A percentile compares a stretch with the other conserved stretches of the same genome.
These are phyloP conservation scores for Crucihimalaya himalaica DNA, from an alignment of 345 rosid genomes.

Conservation along the genomic window DNA sequence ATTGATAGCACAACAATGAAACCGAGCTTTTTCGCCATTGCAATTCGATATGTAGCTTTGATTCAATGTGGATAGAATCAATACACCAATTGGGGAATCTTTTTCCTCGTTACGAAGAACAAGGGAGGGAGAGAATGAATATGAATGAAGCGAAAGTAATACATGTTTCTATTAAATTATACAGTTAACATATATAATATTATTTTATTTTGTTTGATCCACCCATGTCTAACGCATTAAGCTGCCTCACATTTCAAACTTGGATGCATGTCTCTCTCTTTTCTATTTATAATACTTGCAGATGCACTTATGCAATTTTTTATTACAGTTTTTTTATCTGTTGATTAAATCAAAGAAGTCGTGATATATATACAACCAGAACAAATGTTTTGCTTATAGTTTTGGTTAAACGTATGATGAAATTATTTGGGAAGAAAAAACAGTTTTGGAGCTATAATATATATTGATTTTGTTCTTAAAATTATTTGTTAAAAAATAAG, in stretches of 20 bases:
- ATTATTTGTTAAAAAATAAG: no score
- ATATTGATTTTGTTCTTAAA: background rate
- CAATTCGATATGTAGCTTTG: background rate
- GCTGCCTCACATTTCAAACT: background rate
- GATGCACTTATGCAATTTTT: background rate
- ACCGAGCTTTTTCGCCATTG: constrained; percentile 30
- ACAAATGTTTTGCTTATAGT: background rate
- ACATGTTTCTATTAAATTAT: background rate
- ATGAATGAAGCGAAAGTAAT: constrained; percentile 22
- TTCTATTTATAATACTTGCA: background rate
- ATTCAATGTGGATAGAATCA: background rate
- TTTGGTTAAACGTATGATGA: no score
- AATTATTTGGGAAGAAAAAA: background rate
- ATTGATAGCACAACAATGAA: constrained; percentile 19
- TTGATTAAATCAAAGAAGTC: background rate
- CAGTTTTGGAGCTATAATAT: background rate
- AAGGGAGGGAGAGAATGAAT: constrained; percentile 11
- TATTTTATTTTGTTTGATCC: constrained; percentile 8
- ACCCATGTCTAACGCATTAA: constrained; percentile 22
- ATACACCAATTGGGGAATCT: background rate
- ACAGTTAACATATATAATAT: background rate
- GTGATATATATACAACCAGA: background rate
- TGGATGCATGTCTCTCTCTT: constrained; percentile 1
- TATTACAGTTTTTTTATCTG: background rate
- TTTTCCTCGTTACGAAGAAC: constrained; percentile 15